Evolutionary conservation across 345 rosid species (phyloP).

Genomic region (Luvunga scandens): DNA sequence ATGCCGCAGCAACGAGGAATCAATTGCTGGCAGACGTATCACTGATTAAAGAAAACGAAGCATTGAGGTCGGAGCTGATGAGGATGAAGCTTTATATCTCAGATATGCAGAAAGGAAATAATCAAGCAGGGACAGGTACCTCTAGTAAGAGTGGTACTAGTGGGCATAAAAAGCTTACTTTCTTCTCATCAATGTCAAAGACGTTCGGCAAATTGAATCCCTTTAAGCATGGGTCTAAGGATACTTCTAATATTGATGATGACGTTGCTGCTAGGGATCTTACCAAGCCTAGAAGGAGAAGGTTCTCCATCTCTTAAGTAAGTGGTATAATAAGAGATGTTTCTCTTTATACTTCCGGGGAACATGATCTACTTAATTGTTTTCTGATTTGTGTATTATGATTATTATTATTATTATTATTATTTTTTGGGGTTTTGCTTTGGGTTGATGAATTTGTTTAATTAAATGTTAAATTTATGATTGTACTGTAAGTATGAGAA

Average conservation of each 20-base stretch:
- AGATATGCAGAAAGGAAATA: constrained; percentile 52
- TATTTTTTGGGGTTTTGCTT: neutral
- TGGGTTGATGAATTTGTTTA: neutral
- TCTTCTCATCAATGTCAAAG: constrained; percentile 89
- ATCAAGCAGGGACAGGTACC: constrained; percentile 16
- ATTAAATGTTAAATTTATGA: neutral
- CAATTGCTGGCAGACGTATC: constrained; percentile 66
- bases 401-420: neutral
- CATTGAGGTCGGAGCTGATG: constrained; percentile 65
- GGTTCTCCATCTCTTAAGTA: constrained; percentile 76
- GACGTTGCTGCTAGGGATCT: constrained; percentile 38
- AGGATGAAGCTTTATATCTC: constrained; percentile 81
- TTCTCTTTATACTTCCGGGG: neutral
- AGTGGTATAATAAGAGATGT: neutral
- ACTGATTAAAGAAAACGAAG: constrained; percentile 80
- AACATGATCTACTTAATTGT: neutral
- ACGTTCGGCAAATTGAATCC: constrained; percentile 85
- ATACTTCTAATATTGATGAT: constrained; percentile 72
- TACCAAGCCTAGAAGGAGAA: constrained; percentile 87
- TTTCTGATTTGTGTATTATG: neutral
- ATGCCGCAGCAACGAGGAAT: constrained; percentile 46
- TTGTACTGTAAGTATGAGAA: neutral
- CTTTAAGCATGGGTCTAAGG: constrained; percentile 79
- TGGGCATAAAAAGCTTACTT: constrained; percentile 33
- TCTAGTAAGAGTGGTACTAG: constrained; percentile 23